Evolutionary conservation across 495 filamentous ascomycete genomes (phyloP), one percentile per base, ranked within the genome.

Genomic region (Neurospora hispaniola): DNA sequence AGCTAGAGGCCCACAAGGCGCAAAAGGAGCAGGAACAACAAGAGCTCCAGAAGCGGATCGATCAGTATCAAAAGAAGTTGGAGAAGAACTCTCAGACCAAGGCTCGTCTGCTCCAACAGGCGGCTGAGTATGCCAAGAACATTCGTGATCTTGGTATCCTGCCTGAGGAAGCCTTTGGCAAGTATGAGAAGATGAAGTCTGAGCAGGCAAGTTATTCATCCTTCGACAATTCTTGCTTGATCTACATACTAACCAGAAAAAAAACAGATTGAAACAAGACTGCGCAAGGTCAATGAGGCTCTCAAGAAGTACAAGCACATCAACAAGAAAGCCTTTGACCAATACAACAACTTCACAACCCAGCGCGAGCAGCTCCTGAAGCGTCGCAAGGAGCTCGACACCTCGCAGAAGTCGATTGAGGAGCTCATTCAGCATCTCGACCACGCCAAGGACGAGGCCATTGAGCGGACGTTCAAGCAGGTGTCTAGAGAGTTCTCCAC

Each of bases 321-420:
- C 79, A 99, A 99, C 87, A 99, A 98, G 84, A 99, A 99, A 81
- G 96, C 96, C 0, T 97, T 98, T 75, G 96, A 99, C 81, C 96
- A 99, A 81, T 98, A 98, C 86, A 95, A 94, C 82, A 96, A 89
- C 81, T 98, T 98, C 82, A 98, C 95, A 23, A 91, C 90, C 71
- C 93, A 98, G 80, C 90, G 95, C 6, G 93, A 97, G 69, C 89
- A 88, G 5, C 85, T 99, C 9, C 90, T 90, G 0, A 91, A 91
- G 74, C 91, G 96, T 69, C 87, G 94, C 20, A 87, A 89, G 74
- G 96, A 98, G 80, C 88, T 99, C 35, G 93, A 96, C 73, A 88
- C 87, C 3, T 92, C 90, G 7, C 93, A 96, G 74, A 85, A 84
- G 40, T 93, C 92, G 3, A 99, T 99, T 77, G 90, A 94, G 77